Evolutionary conservation across 208 protist genomes (phyloP).

Genomic region (Trichomonas vaginalis): DNA sequence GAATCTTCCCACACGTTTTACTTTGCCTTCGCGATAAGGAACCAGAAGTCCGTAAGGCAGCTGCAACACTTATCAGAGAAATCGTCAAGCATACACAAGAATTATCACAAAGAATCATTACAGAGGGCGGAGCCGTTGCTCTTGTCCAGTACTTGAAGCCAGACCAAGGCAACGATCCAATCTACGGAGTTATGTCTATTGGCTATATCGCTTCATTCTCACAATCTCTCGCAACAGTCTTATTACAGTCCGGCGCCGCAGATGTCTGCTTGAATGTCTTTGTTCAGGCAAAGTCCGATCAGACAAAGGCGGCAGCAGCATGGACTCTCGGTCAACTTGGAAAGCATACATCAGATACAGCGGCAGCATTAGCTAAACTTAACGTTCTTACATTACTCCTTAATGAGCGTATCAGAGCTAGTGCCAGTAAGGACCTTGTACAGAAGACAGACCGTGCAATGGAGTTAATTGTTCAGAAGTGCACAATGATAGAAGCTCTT

Average conservation of each 20-base stretch:
- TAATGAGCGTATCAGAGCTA: slow-evolving; percentile 54
- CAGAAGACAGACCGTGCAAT: slow-evolving; percentile 79
- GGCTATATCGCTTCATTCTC: slow-evolving; percentile 90
- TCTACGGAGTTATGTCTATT: slow-evolving; percentile 89
- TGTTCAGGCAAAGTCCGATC: slow-evolving; percentile 68
- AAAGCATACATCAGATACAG: slow-evolving; percentile 77
- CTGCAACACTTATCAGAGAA: slow-evolving; percentile 81
- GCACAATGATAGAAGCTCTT: slow-evolving; percentile 70
- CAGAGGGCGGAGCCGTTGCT: slow-evolving; percentile 79
- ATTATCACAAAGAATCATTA: slow-evolving; percentile 82
- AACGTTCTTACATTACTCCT: slow-evolving; percentile 76
- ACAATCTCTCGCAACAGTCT: slow-evolving; percentile 75
- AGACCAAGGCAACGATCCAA: slow-evolving; percentile 57
- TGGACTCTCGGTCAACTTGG: slow-evolving; percentile 65
- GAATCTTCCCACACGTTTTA: slow-evolving; percentile 88
- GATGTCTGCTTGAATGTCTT: slow-evolving; percentile 65
- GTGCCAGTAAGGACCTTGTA: slow-evolving; percentile 70
- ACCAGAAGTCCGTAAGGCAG: slow-evolving; percentile 77
- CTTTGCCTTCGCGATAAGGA: slow-evolving; percentile 73
- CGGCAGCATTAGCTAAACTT: slow-evolving; percentile 74
- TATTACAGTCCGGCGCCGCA: slow-evolving; percentile 76
- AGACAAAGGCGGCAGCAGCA: slow-evolving; percentile 57
- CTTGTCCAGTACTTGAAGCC: slow-evolving; percentile 86
- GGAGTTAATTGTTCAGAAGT: slow-evolving; percentile 82
- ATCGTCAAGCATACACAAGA: slow-evolving; percentile 88